Percentiles rank a stretch among this genome's conserved stretches.
Evolutionary conservation across 345 rosid species (phyloP).

Genomic region (Ailanthus altissimus): DNA sequence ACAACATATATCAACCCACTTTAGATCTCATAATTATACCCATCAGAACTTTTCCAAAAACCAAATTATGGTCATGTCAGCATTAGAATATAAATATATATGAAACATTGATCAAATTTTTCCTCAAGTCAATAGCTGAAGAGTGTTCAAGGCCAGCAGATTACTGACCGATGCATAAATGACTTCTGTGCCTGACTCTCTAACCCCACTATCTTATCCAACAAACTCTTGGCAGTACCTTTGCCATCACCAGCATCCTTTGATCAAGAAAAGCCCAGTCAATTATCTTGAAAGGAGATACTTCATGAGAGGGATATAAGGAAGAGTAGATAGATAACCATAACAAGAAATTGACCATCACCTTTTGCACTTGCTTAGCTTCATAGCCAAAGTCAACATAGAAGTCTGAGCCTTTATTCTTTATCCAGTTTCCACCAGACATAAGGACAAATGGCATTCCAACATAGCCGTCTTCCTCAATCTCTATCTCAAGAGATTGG

Average conservation of each 20-base stretch:
- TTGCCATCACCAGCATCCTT: slow-evolving; percentile 81
- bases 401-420: slow-evolving; percentile 71
- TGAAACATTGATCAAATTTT: slow-evolving; percentile 1
- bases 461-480: slow-evolving; percentile 65
- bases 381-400: slow-evolving; percentile 61
- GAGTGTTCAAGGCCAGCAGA: slow-evolving; percentile 23
- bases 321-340: slow-evolving; percentile 8
- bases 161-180: slow-evolving; percentile 93
- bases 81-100: background rate
- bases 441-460: slow-evolving; percentile 96
- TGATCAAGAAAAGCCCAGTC: slow-evolving; percentile 25
- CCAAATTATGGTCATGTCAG: background rate
- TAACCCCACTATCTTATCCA: slow-evolving; percentile 71
- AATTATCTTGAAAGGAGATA: slow-evolving; percentile 13
- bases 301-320: slow-evolving; percentile 16
- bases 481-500: slow-evolving; percentile 67
- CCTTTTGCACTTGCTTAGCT: slow-evolving; percentile 70
- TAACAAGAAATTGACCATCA: slow-evolving; percentile 29
- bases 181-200: slow-evolving; percentile 98
- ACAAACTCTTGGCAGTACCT: slow-evolving; percentile 76
- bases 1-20: background rate
- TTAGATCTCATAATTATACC: background rate
- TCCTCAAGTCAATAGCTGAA: slow-evolving; percentile 16
- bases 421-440: slow-evolving; percentile 79
- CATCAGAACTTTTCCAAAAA: background rate